Evolutionary conservation across 805 yeast species (phyloP), one percentile per base, ranked within the genome.

Genomic region (Saccharomycopsis amapae): DNA sequence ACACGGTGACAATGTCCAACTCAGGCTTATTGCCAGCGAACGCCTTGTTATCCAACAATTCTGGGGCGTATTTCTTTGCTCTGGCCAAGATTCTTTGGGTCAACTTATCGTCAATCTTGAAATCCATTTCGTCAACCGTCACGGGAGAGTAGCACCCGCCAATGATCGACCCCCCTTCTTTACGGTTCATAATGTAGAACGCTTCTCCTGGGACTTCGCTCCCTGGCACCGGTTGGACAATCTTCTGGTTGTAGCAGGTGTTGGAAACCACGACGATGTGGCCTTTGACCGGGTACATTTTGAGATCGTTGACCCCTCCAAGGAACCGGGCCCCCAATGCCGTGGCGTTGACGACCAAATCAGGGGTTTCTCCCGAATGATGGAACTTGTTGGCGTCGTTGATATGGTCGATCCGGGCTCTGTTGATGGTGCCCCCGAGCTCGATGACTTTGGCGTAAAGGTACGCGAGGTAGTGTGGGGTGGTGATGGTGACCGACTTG

Each of bases 151-250:
- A 58, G 13, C 64, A 55, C 9, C 87, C 88, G 2, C 87, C 88
- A 46, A 81, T 69, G 33, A 81, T 75, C 28, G 76, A 67, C 38
- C 84, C 85, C n/a, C 87, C 86, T 61, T 81, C 87, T 50, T 74
- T 75, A 46, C 87, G 62, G n/a, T 87, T 87, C 68, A 81, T 75
- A 30, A 76, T 63, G 56, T 81, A 80, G 23, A 79, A 62, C 40
- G 64, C 56, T 53, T 81, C 87, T 34, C 61, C 57, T 1, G 58
- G 59, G 40, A 52, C 55, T 42, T 63, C 63, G 0, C 67, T 65
- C 22, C 30, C 50, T 12, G 47, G 23, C 1, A 59, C 56, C 17
- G 53, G 44, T 3, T 63, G 59, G 12, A 62, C 60, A 30, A 57
- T 53, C 20, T 66, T 52, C 64, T 73, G 63, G 52, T 56, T 57